phyloP scores from a whole-genome alignment of 768 basidiomycete species.

The Suillus subalutaceus region DNA sequence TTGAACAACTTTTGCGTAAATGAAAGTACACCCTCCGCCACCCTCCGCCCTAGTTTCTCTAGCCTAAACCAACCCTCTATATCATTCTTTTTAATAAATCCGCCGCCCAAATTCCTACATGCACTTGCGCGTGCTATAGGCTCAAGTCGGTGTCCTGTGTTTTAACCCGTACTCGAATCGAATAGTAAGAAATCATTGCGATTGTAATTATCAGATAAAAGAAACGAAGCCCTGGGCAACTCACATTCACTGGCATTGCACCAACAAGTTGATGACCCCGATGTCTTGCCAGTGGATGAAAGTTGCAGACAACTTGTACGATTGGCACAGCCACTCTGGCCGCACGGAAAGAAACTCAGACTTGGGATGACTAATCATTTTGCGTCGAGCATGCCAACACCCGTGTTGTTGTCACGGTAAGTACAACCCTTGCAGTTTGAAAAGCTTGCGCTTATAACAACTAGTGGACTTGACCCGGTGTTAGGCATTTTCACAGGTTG shows the following conservation, averaged over 20 bases:
- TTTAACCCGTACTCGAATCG: background rate
- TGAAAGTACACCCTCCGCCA: background rate
- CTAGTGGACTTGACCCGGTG: conserved; percentile 68
- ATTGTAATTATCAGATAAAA: background rate
- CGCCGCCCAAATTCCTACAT: background rate
- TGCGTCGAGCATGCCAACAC: conserved; percentile 43
- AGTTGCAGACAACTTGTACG: no score
- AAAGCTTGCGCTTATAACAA: conserved; percentile 10
- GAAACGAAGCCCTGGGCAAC: background rate
- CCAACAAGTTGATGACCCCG: no score
- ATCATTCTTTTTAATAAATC: background rate
- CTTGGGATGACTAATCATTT: background rate
- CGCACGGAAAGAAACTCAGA: background rate
- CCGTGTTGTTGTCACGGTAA: conserved; percentile 37
- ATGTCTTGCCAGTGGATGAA: no score
- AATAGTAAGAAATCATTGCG: background rate
- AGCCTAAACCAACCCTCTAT: no score
- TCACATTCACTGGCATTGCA: background rate
- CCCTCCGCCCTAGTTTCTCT: no score
- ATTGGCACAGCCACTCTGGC: background rate
- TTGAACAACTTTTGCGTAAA: background rate
- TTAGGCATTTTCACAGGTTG: conserved; percentile 79
- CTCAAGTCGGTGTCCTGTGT: background rate
- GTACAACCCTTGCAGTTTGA: conserved; percentile 12
- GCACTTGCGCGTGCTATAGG: background rate